Base-by-base conservation (phyloP, 768 basidiomycete genomes). In the Guyanaporus albipodus region DNA sequence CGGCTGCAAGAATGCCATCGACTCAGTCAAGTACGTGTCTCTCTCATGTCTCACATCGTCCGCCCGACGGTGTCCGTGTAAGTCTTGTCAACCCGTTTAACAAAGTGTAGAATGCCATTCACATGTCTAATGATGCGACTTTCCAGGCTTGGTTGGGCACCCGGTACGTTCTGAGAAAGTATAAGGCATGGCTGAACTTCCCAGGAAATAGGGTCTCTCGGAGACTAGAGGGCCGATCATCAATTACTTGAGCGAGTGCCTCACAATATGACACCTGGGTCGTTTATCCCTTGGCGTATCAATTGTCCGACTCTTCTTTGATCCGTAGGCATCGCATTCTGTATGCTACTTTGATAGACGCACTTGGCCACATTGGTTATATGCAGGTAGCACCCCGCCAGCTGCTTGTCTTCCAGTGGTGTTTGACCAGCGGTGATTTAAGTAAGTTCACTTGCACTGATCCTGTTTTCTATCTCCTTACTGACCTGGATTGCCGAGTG, bases 371-470 rank as follows among this genome's bases (percentile, higher is more conserved):
- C 28, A 9, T 32, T 7, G 14, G 14, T 31, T 18, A 27, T 11
- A 1, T n/a, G 15, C 8, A 18, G 8, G 8, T 21, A 29, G n/a
- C 34, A 28, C 19, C 22, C 15, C 29, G 0, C 17, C 40, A 38
- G 35, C 39, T 8, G 44, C 36, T 49, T 49, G 37, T 43, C 23
- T n/a, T n/a, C n/a, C n/a, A n/a, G n/a, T n/a, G n/a, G n/a, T n/a
- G n/a, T 27, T 8, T 8, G 23, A n/a, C 18, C 11, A 17, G 17
- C 33, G 31, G 29, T 43, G 37, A 11, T 22, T 12, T 4, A 23
- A 19, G 43, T 18, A 32, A 18, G 34, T 1, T 33, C 31, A 12
- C 32, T 22, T 15, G 2, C 40, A 10, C 23, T 22, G 27, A 15
- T 9, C 14, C 15, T 26, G 22, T n/a, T 31, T 2, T 21, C 11